Conservation (phyloP, 257 asterid genomes). For the Hygrophila difformis region DNA sequence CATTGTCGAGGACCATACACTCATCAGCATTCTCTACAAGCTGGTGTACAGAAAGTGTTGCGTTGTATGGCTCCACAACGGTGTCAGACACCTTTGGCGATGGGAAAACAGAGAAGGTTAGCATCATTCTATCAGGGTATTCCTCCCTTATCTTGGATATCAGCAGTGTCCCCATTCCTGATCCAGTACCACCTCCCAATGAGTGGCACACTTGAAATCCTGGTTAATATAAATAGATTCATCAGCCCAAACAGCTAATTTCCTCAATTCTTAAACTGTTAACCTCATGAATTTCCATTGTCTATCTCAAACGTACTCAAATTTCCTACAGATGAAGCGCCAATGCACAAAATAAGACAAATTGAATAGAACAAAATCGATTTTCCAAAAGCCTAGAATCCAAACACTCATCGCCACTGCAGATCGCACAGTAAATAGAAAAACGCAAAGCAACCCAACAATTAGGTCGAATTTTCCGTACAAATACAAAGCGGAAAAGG, state of each 20-base stretch:
- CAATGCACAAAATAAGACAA: background rate
- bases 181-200: conserved; percentile 47
- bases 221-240: conserved; percentile 11
- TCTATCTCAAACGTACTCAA: too few species aligned
- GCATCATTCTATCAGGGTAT: conserved; percentile 47
- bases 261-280: too few species aligned
- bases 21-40: conserved; percentile 49
- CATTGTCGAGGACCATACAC: conserved; percentile 50
- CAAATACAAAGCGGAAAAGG: background rate
- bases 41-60: conserved; percentile 46
- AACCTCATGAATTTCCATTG: too few species aligned
- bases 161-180: conserved; percentile 45
- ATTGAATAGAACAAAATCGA: background rate
- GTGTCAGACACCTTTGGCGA: conserved; percentile 48
- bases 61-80: conserved; percentile 45
- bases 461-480: too few species aligned
- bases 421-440: background rate
- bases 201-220: conserved; percentile 54
- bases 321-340: too few species aligned
- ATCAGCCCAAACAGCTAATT: background rate
- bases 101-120: conserved; percentile 43
- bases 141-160: conserved; percentile 49
- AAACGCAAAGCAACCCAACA: background rate
- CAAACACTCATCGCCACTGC: background rate
- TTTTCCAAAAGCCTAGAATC: background rate